These are phyloP conservation scores for Colletotrichum salicis DNA, from an alignment of 2,329 filamentous ascomycete genomes.

Conservation along the genomic window DNA sequence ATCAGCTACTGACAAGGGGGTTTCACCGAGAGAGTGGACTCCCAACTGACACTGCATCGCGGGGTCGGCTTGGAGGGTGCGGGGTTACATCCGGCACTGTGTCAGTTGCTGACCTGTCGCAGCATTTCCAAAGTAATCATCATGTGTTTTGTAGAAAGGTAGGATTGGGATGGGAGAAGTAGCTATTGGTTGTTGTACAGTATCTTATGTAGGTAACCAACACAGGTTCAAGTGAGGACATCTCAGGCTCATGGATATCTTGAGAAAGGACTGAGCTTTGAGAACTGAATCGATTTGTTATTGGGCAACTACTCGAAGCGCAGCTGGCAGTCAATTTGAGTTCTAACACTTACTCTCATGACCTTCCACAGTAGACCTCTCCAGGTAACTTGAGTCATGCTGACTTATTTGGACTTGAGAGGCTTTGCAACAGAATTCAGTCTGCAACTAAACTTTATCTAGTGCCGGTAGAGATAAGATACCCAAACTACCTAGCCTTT, in stretches of 20 bases:
- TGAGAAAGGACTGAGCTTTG: neutral
- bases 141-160: neutral
- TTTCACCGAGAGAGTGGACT: constrained; percentile 27
- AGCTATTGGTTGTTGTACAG: neutral
- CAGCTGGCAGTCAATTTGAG: no score
- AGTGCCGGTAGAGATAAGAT: neutral
- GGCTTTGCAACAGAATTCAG: neutral
- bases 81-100: constrained; percentile 30
- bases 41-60: constrained; percentile 25
- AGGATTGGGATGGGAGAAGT: neutral
- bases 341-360: no score
- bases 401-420: neutral
- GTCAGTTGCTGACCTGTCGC: constrained; percentile 7
- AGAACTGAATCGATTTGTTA: neutral
- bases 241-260: no score
- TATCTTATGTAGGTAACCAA: neutral
- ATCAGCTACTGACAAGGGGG: constrained; percentile 30
- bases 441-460: neutral
- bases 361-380: neutral
- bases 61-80: constrained; percentile 32
- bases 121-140: constrained; percentile 12
- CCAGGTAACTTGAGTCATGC: neutral
- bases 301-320: neutral
- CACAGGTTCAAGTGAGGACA: no score
- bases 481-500: neutral